Evolutionary conservation across 1,284 basidiomycete species (phyloP).

Genomic region (Heliocybe sulcata): DNA sequence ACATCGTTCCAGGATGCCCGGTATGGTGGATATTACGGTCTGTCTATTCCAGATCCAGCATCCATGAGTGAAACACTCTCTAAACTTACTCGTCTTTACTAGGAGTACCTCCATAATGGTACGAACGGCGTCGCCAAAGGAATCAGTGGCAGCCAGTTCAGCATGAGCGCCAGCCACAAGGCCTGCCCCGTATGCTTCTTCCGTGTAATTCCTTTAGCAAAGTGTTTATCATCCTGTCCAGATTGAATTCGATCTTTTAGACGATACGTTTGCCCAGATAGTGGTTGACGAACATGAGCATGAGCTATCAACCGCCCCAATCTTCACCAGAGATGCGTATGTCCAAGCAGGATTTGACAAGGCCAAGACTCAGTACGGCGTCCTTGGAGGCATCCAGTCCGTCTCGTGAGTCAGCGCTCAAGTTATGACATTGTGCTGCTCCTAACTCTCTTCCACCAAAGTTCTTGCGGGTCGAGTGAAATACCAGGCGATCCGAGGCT

Average conservation of each 20-base stretch:
- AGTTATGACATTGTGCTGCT: neutral
- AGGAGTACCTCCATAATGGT: too few relatives aligned
- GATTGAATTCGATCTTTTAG: slow-evolving; percentile 6
- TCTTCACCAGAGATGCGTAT: slow-evolving; percentile 25
- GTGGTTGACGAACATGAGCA: slow-evolving; percentile 13
- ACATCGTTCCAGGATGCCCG: too few relatives aligned
- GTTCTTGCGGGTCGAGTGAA: slow-evolving; percentile 6
- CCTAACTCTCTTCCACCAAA: neutral
- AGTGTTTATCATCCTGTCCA: neutral
- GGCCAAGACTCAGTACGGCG: slow-evolving; percentile 20
- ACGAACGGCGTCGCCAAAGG: too few relatives aligned
- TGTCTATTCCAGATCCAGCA: too few relatives aligned
- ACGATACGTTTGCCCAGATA: slow-evolving; percentile 2
- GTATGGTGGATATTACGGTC: too few relatives aligned
- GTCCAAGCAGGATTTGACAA: slow-evolving; percentile 10
- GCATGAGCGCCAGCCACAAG: too few relatives aligned
- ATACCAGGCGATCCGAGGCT: slow-evolving; percentile 17
- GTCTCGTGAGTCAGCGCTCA: slow-evolving; percentile 15
- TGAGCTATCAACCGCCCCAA: slow-evolving; percentile 22
- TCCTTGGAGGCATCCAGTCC: slow-evolving; percentile 20
- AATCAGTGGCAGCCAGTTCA: too few relatives aligned
- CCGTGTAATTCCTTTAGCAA: too few relatives aligned
- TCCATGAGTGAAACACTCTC: too few relatives aligned
- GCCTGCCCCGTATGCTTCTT: too few relatives aligned
- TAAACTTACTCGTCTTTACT: too few relatives aligned